Evolutionary conservation across 2,329 filamentous ascomycete genomes (phyloP), one percentile per base, ranked within the genome.

Genomic region (Cucurbitaria berberidis): DNA sequence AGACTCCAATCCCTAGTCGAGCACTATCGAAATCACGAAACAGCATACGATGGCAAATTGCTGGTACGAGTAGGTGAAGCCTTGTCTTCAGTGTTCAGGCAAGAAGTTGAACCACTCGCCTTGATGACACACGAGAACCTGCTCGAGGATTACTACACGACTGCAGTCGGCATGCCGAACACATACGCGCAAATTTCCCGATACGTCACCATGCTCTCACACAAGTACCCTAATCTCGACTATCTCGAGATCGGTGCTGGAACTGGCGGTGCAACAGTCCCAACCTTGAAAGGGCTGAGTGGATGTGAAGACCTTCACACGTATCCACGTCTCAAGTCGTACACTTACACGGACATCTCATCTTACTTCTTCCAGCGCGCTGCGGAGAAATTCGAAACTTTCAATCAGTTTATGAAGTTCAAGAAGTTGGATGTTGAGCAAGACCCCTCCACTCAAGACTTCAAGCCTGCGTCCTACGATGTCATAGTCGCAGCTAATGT

Each of bases 401-500:
- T 57, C 21, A n/a, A 38, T 8, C 34, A 52, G 0, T 56, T 57
- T 5, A 57, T 66, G 46, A 55, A 56, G 4, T 67, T 59, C 35
- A 53, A 47, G 19, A 60, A 59, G 16, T 52, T 69, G 4, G 62
- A 69, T 39, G 57, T 68, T 13, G 57, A 64, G 34, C 32, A 51
- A 16, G 65, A 69, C 43, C 57, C 60, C 1, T 36, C 44, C 1
- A 48, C 42, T 1, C 66, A 69, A 35, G 62, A 58, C 10, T 67
- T 68, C 22, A 54, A 56, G 10, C 39, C 48, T 9, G 52, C 46
- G 8, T 57, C 53, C 5, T 66, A 62, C 51, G 63, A 70, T 45
- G 46, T 70, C 5, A 56, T 65, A 1, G 45, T 68, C 80, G 15
- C 47, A 77, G 18, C 50, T 76, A 7, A 62, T 70, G 27, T 80